These are phyloP conservation scores for Curvularia hawaiiensis DNA, from an alignment of 2,329 filamentous ascomycete genomes.

Conservation along the genomic window DNA sequence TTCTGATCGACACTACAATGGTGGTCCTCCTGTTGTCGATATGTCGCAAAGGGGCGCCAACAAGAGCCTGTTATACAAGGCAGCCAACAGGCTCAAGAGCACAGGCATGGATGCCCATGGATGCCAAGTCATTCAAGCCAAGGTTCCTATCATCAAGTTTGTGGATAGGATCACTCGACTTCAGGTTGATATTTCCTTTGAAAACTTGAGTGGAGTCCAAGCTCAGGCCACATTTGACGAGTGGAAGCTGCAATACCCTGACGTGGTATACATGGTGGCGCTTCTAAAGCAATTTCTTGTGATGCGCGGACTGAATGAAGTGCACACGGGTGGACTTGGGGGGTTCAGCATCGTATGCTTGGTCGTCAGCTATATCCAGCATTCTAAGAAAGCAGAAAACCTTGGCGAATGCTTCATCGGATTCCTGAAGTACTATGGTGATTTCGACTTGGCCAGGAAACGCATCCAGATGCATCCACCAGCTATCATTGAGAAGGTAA, in stretches of 20 bases:
- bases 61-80: conserved; percentile 63
- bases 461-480: conserved; percentile 77
- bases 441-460: conserved; percentile 71
- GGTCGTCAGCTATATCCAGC: conserved; percentile 83
- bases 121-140: conserved; percentile 72
- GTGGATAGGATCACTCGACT: conserved; percentile 77
- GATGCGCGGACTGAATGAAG: conserved; percentile 90
- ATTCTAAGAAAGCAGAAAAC: conserved; percentile 61
- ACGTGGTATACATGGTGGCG: conserved; percentile 84
- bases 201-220: conserved; percentile 80
- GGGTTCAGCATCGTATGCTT: conserved; percentile 95
- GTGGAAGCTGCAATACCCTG: conserved; percentile 81
- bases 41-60: conserved; percentile 50
- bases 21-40: conserved; percentile 49
- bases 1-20: conserved; percentile 64
- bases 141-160: conserved; percentile 92
- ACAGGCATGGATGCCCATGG: conserved; percentile 60
- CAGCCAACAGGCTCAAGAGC: conserved; percentile 63
- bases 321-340: conserved; percentile 86
- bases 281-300: conserved; percentile 90
- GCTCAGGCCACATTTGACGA: conserved; percentile 79
- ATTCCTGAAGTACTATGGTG: conserved; percentile 90
- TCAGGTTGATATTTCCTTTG: conserved; percentile 92
- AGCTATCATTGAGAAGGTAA: conserved; percentile 76
- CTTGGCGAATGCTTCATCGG: conserved; percentile 82